A percentile compares a stretch with the other conserved stretches of the same genome.
Conservation (phyloP, 2,329 filamentous ascomycete genomes). For the Aspergillus fumigatus region DNA sequence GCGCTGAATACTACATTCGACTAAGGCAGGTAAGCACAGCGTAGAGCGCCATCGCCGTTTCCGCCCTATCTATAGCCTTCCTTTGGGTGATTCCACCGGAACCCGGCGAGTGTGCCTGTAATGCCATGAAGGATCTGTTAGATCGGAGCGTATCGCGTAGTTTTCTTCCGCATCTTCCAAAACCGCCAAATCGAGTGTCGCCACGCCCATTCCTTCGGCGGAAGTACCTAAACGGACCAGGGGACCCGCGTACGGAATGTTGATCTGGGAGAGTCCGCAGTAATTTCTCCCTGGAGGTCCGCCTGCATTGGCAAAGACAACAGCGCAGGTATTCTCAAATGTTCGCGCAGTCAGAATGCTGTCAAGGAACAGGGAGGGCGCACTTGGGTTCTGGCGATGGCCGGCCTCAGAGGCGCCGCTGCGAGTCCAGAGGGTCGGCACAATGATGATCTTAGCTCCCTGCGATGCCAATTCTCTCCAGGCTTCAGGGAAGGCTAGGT, state of each 20-base stretch:
- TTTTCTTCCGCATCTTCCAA: constrained; percentile 41
- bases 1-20: not conserved
- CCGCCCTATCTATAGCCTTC: not conserved
- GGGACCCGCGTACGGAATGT: constrained; percentile 49
- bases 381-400: constrained; percentile 42
- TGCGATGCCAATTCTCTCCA: constrained; percentile 50
- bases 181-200: constrained; percentile 45
- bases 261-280: constrained; percentile 50
- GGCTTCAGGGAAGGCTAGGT: constrained; percentile 54
- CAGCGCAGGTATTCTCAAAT: constrained; percentile 55
- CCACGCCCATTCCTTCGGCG: constrained; percentile 51
- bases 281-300: constrained; percentile 49
- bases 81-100: not conserved
- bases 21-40: not conserved
- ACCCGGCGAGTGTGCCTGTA: constrained; percentile 4
- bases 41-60: not conserved
- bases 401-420: constrained; percentile 46
- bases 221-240: constrained; percentile 45
- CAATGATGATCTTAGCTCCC: constrained; percentile 52
- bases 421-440: constrained; percentile 49
- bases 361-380: constrained; percentile 50
- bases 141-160: constrained; percentile 34
- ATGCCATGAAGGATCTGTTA: constrained; percentile 1
- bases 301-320: constrained; percentile 54
- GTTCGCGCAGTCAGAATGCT: constrained; percentile 47